phyloP scores from a whole-genome alignment of 257 asterid species.

The Capsicum chinense region DNA sequence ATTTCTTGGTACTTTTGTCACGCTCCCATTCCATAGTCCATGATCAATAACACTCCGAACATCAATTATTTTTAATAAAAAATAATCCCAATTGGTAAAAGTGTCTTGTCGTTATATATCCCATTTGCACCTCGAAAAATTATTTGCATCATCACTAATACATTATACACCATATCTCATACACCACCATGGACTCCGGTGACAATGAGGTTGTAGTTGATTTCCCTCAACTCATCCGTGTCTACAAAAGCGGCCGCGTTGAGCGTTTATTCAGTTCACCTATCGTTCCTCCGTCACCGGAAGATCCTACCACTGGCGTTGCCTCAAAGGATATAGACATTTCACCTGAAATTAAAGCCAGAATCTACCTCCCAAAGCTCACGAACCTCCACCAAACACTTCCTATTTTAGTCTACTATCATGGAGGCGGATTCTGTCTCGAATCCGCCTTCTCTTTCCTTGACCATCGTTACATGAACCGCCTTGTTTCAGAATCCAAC shows the following conservation, averaged over 20 bases:
- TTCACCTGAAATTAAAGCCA: conserved; percentile 39
- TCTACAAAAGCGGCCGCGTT: conserved; percentile 43
- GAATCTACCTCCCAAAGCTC: conserved; percentile 40
- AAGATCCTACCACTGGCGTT: conserved; percentile 37
- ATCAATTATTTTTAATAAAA: no score
- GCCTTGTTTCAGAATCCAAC: conserved; percentile 23
- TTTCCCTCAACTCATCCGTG: conserved; percentile 32
- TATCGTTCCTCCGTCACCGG: conserved; percentile 32
- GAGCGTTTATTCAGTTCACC: conserved; percentile 39
- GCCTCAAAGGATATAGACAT: conserved; percentile 44
- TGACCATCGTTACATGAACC: conserved; percentile 37
- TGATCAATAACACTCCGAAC: no score
- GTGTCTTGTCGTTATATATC: background rate
- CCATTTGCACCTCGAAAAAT: background rate
- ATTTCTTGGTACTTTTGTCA: no score
- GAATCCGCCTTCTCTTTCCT: conserved; percentile 42
- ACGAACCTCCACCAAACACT: conserved; percentile 26
- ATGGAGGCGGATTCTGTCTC: conserved; percentile 40
- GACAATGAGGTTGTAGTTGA: conserved; percentile 29
- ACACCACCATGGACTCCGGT: conserved; percentile 25
- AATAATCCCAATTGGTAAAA: no score
- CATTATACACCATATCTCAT: background rate
- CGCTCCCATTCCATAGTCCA: no score
- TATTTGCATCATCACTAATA: background rate
- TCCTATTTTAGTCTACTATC: conserved; percentile 43